Base-by-base conservation (phyloP, 1,139 yeast species). In the Hanseniaspora uvarum region DNA sequence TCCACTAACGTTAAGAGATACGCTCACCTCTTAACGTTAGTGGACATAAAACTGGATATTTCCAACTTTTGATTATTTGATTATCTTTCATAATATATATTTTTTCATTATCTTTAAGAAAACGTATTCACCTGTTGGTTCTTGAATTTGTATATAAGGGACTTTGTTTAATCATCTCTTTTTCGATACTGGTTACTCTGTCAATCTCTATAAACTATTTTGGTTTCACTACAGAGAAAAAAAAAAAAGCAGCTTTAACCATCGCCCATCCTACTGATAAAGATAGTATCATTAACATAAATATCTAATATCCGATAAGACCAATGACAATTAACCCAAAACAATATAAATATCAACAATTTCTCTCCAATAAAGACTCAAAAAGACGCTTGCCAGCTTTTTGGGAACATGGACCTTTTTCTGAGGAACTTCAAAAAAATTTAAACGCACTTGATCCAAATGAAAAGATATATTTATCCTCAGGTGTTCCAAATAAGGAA, bases 391-490 rank as follows among this genome's bases (percentile, higher is more conserved):
- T 50, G 5, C 53, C 53, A 21, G 48, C 48, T 2, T 50, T 50
- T 16, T 50, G 53, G 53, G 48, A 36, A 28, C 53, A 50, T 28
- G 53, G 53, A 8, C 53, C 53, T 11, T 50, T 33, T n/a, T 49
- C 53, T 4, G 44, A 36, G 10, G 3, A n/a, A n/a, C 21, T 50
- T 21, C 5, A 5, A 5, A 30, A 36, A 12, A 36, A 43, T 2
- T 5, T 50, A 50, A 5, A 12, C 4, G 5, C 8, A 7, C 40
- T 43, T 37, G 34, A 50, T 16, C 23, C 34, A 5, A n/a, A n/a
- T 5, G 38, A 50, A 14, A 37, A 10, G 7, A 50, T 50, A 1
- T 37, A 40, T 11, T 30, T 50, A 30, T 46, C 53, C 16, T 50
- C 53, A 3, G 53, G 53, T 28, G 49, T 44, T 37, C 53, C 53